Evolutionary conservation across 2,329 filamentous ascomycete species (phyloP).

Genomic region (Penicillium decumbens): DNA sequence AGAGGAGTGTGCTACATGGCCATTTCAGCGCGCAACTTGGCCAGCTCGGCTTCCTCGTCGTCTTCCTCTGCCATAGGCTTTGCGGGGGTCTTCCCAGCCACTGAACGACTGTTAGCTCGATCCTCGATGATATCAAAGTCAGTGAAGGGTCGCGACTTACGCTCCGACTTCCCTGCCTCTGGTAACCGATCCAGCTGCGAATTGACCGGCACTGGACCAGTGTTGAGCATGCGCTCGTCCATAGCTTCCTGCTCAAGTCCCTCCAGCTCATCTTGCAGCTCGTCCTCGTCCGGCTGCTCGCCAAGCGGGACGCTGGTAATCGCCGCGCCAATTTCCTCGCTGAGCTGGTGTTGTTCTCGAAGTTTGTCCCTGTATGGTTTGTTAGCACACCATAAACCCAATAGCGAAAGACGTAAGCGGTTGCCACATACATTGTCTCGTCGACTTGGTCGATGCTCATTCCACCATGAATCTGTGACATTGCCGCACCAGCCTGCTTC

Average conservation of each 20-base stretch:
- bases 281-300: constrained; percentile 74
- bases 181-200: constrained; percentile 76
- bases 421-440: constrained; percentile 74
- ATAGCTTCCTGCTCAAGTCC: constrained; percentile 85
- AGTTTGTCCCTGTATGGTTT: constrained; percentile 67
- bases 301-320: constrained; percentile 68
- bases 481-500: constrained; percentile 83
- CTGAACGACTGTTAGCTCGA: constrained; percentile 27
- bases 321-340: constrained; percentile 83
- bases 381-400: constrained; percentile 9
- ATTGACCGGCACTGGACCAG: constrained; percentile 74
- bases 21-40: constrained; percentile 94
- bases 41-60: constrained; percentile 91
- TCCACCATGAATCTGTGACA: constrained; percentile 87
- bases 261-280: constrained; percentile 80
- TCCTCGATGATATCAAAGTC: background rate
- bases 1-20: constrained; percentile 62
- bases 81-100: constrained; percentile 39
- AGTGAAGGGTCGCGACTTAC: constrained; percentile 52
- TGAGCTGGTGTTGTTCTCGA: constrained; percentile 85
- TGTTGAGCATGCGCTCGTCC: constrained; percentile 89
- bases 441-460: constrained; percentile 94
- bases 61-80: constrained; percentile 60
- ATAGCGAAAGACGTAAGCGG: background rate
- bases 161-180: constrained; percentile 65